phyloP scores from a whole-genome alignment of 2,329 filamentous ascomycete species.

The Pyrenophora tritici-repentis region DNA sequence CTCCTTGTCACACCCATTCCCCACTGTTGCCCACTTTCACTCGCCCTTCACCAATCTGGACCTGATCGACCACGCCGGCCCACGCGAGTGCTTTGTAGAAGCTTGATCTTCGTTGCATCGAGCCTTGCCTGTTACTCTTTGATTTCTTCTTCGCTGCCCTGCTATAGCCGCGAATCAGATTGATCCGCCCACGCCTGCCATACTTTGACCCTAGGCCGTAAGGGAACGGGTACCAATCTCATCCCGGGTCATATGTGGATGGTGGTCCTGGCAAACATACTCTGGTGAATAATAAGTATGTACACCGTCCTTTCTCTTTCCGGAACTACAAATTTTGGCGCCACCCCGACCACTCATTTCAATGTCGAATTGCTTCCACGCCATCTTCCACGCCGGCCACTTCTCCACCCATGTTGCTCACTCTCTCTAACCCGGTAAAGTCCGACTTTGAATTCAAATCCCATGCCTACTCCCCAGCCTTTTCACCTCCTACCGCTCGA shows the following conservation, averaged over 20 bases:
- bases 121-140: slow-evolving; percentile 35
- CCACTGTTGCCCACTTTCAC: slow-evolving; percentile 38
- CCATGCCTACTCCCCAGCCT: slow-evolving; percentile 56
- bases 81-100: slow-evolving; percentile 43
- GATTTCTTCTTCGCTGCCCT: slow-evolving; percentile 38
- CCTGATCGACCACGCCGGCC: slow-evolving; percentile 41
- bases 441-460: slow-evolving; percentile 54
- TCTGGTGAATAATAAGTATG: slow-evolving; percentile 44
- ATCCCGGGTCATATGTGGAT: slow-evolving; percentile 41
- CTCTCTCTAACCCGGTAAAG: slow-evolving; percentile 55
- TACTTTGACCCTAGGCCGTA: slow-evolving; percentile 41
- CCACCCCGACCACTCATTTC: slow-evolving; percentile 39
- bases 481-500: slow-evolving; percentile 47
- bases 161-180: slow-evolving; percentile 45
- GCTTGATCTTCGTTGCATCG: slow-evolving; percentile 44
- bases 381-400: slow-evolving; percentile 21
- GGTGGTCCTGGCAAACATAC: slow-evolving; percentile 40
- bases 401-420: slow-evolving; percentile 55
- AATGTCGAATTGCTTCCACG: slow-evolving; percentile 37
- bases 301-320: slow-evolving; percentile 44
- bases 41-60: slow-evolving; percentile 36
- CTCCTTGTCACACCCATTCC: slow-evolving; percentile 43
- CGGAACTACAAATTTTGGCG: slow-evolving; percentile 35
- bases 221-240: slow-evolving; percentile 41
- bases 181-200: slow-evolving; percentile 36